Base-by-base conservation (phyloP, 106 monocot species). In the Dendrobium huoshanense region DNA sequence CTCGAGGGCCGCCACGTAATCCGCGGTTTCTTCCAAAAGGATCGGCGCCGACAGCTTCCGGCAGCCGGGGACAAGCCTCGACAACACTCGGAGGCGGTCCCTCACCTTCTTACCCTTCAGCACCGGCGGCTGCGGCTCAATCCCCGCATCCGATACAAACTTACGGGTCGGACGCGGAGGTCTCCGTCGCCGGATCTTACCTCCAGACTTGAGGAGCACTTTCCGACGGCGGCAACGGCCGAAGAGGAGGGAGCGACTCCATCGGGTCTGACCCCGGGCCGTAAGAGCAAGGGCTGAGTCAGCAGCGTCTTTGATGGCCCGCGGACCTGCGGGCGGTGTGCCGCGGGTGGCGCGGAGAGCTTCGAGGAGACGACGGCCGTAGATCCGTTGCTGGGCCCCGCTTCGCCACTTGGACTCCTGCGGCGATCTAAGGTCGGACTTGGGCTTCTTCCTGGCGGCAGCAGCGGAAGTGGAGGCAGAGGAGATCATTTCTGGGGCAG, bases 1-100 rank as follows among this genome's bases (percentile, higher is more conserved):
- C 92, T 95, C 84, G 67, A 95, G 94, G 29, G 94, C 94, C 56
- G 90, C 94, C 77, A 95, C 88, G 67, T 95, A 95, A 61, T 95
- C 94, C 10, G 87, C 92, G 19, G 92, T 41, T 79, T 95, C 94
- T 78, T 92, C 92, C 51, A 95, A 73, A 84, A 95, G 73, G 77
- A 78, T 84, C 64, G 79, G 73, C 41, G 87, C 76, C 41, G 85
- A 33, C 7, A 85, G 87, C 73, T 87, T 90, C 80, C 84, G 75
- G 79, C 94, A 92, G 22, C 94, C 94, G 0, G 94, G 92, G 48
- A 95, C 90, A 13, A 95, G 65, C 68, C 61, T 43, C 20, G 81
- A 83, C 76, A 95, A 78, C 78, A 64, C 55, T 74, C 82, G 73
- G 75, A 95, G 83, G 83, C 88, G 80, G 27, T 92, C 92, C 51